These are phyloP conservation scores for Cytospora leucostoma DNA, from an alignment of 2,329 filamentous ascomycete species.

Conservation along the genomic window DNA sequence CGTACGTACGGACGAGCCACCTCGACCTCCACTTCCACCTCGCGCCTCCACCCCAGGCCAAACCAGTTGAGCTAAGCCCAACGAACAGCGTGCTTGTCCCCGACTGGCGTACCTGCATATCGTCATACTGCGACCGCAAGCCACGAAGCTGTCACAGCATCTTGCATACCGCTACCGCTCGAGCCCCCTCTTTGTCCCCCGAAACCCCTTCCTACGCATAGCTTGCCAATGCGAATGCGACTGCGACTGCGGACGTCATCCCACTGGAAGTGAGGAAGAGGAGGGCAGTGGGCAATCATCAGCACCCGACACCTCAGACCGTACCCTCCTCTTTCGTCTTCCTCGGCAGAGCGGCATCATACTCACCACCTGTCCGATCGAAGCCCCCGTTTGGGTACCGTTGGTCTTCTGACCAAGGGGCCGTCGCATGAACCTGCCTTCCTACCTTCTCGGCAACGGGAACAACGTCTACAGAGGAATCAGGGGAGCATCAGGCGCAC, in stretches of 20 bases:
- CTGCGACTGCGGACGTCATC: slow-evolving; percentile 10
- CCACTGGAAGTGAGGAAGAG: slow-evolving; percentile 19
- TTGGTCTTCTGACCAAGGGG: slow-evolving; percentile 20
- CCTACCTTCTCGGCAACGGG: slow-evolving; percentile 9
- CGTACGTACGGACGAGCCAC: no score
- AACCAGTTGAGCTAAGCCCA: background rate
- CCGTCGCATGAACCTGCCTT: slow-evolving; percentile 13
- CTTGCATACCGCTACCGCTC: slow-evolving; percentile 17
- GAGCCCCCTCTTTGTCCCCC: background rate
- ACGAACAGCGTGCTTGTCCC: slow-evolving; percentile 5
- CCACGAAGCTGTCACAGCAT: slow-evolving; percentile 17
- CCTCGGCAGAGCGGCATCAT: background rate
- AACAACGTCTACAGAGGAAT: slow-evolving; percentile 5
- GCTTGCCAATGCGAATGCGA: slow-evolving; percentile 19
- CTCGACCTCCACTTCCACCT: background rate
- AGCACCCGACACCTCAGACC: background rate
- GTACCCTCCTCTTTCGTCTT: background rate
- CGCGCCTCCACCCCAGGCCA: background rate
- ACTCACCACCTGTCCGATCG: background rate
- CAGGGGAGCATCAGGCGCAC: slow-evolving; percentile 21
- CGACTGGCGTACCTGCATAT: slow-evolving; percentile 21
- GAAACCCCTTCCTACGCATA: background rate
- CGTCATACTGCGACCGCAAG: slow-evolving; percentile 19
- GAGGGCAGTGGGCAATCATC: slow-evolving; percentile 7
- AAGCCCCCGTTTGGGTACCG: background rate